These are phyloP conservation scores for Coriaria nepalensis DNA, from an alignment of 306 rosid species.

Conservation along the genomic window DNA sequence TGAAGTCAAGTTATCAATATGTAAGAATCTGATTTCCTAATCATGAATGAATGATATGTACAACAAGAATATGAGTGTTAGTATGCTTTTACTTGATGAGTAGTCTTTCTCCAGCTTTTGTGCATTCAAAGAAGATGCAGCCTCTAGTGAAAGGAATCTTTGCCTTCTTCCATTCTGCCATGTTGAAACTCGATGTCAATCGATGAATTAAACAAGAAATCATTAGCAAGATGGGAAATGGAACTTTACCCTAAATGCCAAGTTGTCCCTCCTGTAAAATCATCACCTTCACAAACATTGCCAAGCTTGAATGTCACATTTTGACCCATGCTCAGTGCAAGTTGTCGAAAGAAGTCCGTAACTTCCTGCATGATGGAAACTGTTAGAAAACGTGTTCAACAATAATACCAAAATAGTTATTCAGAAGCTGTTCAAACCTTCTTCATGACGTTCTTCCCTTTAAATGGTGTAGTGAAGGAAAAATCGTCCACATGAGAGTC, in stretches of 20 bases:
- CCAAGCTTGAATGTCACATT: slow-evolving; percentile 46
- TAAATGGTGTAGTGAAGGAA: too few relatives aligned
- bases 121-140: slow-evolving; percentile 58
- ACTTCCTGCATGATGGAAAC: too few relatives aligned
- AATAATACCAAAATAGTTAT: too few relatives aligned
- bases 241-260: slow-evolving; percentile 64
- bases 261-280: slow-evolving; percentile 36
- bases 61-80: background rate
- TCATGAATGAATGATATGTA: background rate
- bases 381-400: too few relatives aligned
- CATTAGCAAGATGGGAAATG: background rate
- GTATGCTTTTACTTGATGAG: slow-evolving; percentile 26
- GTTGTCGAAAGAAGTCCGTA: slow-evolving; percentile 38
- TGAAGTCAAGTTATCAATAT: slow-evolving; percentile 4
- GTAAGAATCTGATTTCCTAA: slow-evolving; percentile 15
- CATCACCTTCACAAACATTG: slow-evolving; percentile 41
- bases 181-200: slow-evolving; percentile 7
- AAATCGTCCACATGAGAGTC: too few relatives aligned
- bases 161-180: slow-evolving; percentile 54
- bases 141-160: slow-evolving; percentile 82
- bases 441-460: too few relatives aligned
- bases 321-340: slow-evolving; percentile 50
- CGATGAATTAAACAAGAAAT: background rate
- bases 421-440: too few relatives aligned
- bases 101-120: slow-evolving; percentile 25